Conservation (phyloP, 2,329 filamentous ascomycete species). For the Sporothrix curviconia region DNA sequence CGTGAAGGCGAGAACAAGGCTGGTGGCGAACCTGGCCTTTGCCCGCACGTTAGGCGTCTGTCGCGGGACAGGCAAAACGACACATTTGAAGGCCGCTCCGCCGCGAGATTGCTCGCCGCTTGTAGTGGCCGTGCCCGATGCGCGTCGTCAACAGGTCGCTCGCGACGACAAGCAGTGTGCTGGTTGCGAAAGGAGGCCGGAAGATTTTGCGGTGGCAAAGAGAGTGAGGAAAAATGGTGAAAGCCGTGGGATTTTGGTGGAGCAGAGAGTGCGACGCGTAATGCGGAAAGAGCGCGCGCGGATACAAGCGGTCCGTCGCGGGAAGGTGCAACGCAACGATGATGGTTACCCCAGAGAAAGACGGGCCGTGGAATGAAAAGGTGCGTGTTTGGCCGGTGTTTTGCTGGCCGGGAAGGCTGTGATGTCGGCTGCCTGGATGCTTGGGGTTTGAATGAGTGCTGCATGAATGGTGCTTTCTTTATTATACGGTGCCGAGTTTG, state of each 20-base stretch:
- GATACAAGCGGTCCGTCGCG: too few species aligned
- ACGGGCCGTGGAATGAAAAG: too few species aligned
- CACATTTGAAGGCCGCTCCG: slow-evolving; percentile 7
- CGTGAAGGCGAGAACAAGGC: background rate
- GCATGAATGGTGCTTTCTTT: too few species aligned
- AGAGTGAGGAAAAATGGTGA: background rate
- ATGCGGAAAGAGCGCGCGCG: background rate
- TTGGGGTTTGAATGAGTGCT: too few species aligned
- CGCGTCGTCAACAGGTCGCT: too few species aligned
- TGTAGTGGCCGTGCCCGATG: too few species aligned
- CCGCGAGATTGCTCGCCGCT: background rate
- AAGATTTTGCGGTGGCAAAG: background rate
- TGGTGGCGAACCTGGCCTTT: background rate
- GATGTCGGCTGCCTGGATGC: background rate
- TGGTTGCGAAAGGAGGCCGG: background rate
- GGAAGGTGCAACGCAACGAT: background rate
- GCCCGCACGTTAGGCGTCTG: slow-evolving; percentile 13
- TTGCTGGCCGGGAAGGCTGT: background rate
- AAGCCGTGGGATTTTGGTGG: background rate
- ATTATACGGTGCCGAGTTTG: background rate
- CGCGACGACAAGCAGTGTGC: background rate
- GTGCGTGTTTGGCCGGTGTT: background rate
- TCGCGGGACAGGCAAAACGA: slow-evolving; percentile 7
- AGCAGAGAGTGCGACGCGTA: background rate
- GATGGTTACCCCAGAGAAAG: background rate